These are phyloP conservation scores for Meredithiella fracta DNA, from an alignment of 2,329 filamentous ascomycete species.

Conservation along the genomic window DNA sequence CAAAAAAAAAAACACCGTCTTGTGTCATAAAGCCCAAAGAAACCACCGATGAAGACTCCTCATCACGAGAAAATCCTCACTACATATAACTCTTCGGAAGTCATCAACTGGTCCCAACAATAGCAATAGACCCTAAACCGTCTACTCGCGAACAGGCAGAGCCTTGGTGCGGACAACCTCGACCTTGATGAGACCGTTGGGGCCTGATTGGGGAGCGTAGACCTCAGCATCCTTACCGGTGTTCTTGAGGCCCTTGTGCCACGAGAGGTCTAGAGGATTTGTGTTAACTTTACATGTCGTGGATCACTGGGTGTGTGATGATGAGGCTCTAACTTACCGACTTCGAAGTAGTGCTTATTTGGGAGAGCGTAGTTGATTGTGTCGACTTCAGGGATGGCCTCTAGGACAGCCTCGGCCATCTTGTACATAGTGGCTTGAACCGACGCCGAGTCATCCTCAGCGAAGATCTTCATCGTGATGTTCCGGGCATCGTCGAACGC, in stretches of 20 bases:
- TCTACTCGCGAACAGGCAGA: conserved; percentile 2
- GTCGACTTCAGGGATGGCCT: conserved; percentile 52
- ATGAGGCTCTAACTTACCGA: conserved; percentile 44
- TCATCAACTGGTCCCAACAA: conserved; percentile 2
- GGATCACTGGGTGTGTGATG: not conserved
- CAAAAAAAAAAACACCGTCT: not conserved
- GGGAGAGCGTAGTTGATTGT: conserved; percentile 70
- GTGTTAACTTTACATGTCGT: not conserved
- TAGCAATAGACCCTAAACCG: not conserved
- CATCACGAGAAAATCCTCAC: not conserved
- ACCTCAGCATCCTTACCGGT: conserved; percentile 91
- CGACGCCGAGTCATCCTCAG: conserved; percentile 75
- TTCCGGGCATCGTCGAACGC: conserved; percentile 63
- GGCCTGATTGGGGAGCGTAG: conserved; percentile 79
- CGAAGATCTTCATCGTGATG: conserved; percentile 85
- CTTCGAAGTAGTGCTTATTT: conserved; percentile 98
- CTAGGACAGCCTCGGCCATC: conserved; percentile 81
- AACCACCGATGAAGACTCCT: not conserved
- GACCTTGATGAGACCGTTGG: conserved; percentile 92
- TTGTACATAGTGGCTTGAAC: conserved; percentile 99
- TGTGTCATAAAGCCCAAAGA: conserved; percentile 1
- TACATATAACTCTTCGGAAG: not conserved
- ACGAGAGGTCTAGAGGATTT: conserved; percentile 56
- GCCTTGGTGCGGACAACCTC: conserved; percentile 47
- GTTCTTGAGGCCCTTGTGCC: conserved; percentile 92